A percentile compares a stretch with the other conserved stretches of the same genome.
Evolutionary conservation across 164 flowering plant genomes (phyloP).

Genomic region (Magnolia officinalis): DNA sequence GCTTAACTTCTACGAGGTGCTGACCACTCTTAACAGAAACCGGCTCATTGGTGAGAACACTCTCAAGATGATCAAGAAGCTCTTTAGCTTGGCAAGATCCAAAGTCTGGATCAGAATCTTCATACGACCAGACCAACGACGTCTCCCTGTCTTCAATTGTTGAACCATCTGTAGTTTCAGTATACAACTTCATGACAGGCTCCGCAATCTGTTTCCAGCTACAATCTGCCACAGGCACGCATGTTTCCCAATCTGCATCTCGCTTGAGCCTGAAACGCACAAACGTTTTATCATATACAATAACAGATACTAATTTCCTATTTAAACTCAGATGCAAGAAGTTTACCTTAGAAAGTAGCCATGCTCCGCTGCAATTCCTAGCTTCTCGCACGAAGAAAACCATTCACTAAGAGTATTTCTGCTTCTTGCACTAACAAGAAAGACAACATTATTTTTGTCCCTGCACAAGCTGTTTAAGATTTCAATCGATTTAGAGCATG

Average conservation of each 20-base stretch:
- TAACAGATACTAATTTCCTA: not conserved
- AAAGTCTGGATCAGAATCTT: constrained; percentile 77
- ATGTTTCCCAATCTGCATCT: constrained; percentile 69
- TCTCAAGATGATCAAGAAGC: constrained; percentile 77
- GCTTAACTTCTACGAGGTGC: constrained; percentile 67
- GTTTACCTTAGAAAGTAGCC: constrained; percentile 61
- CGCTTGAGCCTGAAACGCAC: constrained; percentile 20
- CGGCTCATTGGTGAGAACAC: constrained; percentile 82
- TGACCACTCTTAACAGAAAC: constrained; percentile 72
- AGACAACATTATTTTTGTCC: constrained; percentile 59
- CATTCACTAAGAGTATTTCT: constrained; percentile 45
- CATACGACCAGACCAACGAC: constrained; percentile 56
- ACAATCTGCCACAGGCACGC: constrained; percentile 43
- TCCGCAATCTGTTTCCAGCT: constrained; percentile 70
- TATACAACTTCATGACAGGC: constrained; percentile 69
- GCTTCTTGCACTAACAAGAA: constrained; percentile 63
- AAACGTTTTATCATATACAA: not conserved
- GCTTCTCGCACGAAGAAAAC: constrained; percentile 62
- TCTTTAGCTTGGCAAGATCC: constrained; percentile 84
- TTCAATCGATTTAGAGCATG: constrained; percentile 42
- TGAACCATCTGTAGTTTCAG: constrained; percentile 80
- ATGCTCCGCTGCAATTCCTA: constrained; percentile 79
- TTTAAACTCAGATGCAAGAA: not conserved
- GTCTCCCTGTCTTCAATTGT: constrained; percentile 66
- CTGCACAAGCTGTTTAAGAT: constrained; percentile 52